phyloP scores from a whole-genome alignment of 345 rosid genomes.

The Eucalyptus paniculata region DNA sequence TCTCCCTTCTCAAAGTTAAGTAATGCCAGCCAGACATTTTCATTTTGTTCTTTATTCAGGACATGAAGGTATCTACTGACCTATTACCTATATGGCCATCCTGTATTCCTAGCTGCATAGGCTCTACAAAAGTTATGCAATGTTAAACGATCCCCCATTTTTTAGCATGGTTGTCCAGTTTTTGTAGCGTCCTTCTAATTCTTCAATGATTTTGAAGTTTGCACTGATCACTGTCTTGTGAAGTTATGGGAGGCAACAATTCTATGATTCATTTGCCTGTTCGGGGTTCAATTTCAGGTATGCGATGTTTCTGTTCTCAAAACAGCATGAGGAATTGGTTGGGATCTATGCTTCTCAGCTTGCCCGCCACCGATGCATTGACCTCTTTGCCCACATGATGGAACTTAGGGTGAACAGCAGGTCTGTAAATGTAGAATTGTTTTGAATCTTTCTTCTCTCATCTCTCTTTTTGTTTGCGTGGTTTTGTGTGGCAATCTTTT shows the following conservation, averaged over 20 bases:
- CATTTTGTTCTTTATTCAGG: not conserved
- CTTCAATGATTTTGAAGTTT: not conserved
- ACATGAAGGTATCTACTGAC: not conserved
- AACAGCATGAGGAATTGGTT: slow-evolving; percentile 90
- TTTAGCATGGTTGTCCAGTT: not conserved
- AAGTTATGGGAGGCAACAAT: not conserved
- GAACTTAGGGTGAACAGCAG: slow-evolving; percentile 86
- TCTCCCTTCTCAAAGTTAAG: not conserved
- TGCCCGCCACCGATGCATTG: slow-evolving; percentile 83
- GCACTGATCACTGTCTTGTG: not conserved
- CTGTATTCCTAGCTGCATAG: not conserved
- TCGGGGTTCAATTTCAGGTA: slow-evolving; percentile 52
- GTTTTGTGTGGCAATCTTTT: not conserved
- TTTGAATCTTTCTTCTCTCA: not conserved
- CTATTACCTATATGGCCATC: not conserved
- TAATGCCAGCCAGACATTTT: not conserved
- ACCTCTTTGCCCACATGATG: slow-evolving; percentile 99
- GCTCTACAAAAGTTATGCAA: not conserved
- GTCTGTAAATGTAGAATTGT: slow-evolving; percentile 9
- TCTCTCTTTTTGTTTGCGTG: not conserved
- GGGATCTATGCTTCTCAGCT: slow-evolving; percentile 98
- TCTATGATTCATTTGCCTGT: not conserved
- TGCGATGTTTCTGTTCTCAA: slow-evolving; percentile 87
- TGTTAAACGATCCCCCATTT: not conserved
- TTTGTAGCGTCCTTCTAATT: not conserved